Base-by-base conservation (phyloP, 2,329 filamentous ascomycete species). In the Fusarium foetens region DNA sequence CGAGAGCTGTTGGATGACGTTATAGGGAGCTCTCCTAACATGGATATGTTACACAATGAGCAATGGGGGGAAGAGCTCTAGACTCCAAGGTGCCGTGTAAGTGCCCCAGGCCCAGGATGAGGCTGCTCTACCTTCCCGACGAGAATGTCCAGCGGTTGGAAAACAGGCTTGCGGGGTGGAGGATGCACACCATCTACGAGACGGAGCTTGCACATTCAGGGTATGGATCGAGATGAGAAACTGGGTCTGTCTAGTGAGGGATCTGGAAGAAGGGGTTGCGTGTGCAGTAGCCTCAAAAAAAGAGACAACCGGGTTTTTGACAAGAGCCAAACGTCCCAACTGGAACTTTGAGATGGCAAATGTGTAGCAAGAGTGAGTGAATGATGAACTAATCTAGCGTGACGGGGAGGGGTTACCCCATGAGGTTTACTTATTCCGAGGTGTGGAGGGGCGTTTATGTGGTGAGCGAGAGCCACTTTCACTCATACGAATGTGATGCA, bases 1-100 rank as follows among this genome's bases (percentile, higher is more conserved):
- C 70, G 66, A 68, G 62, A 65, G 63, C 68, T 66, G 57, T 38
- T 42, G 48, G 39, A 77, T 77, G 76, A 77, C 76, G 76, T 77
- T 75, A 55, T 58, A n/a, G 38, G 52, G 41, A 63, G 66, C 53
- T 60, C 29, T 41, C 43, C 27, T 13, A 36, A 54, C 71, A 73
- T 61, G 71, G 68, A 69, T 58, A 27, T 58, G 54, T 71, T 51
- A 55, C 54, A 49, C 38, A 23, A 38, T 36, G 46, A 49, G 38
- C 31, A 51, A 19, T 51, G 29, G 31, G 8, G 45, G n/a, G 16
- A 12, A 65, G 42, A 70, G 66, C 66, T 69, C n/a, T 38, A 58
- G 38, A n/a, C 46, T 25, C 51, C n/a, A 21, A 67, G 66, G 52
- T 55, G 45, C 53, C 31, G 39, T 66, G 60, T 33, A 49, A 68